phyloP scores from a whole-genome alignment of 2,329 filamentous ascomycete species.

The Drechslerella stenobrocha region DNA sequence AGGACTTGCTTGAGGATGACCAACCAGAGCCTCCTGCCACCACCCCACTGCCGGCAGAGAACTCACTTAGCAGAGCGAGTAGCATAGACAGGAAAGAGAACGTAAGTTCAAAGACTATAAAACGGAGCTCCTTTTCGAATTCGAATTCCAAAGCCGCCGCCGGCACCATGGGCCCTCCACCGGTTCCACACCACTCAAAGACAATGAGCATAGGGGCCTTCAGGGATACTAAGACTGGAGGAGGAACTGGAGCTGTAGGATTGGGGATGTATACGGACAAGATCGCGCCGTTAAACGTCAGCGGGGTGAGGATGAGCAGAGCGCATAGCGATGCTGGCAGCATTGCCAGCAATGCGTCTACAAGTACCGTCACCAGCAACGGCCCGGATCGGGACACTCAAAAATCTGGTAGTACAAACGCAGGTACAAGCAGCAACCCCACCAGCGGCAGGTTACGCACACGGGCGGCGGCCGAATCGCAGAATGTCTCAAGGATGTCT shows the following conservation, averaged over 20 bases:
- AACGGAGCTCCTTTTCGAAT: no score
- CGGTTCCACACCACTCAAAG: slow-evolving; percentile 33
- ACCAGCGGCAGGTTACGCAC: slow-evolving; percentile 7
- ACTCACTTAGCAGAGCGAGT: slow-evolving; percentile 21
- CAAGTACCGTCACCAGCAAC: slow-evolving; percentile 3
- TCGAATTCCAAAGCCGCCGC: not conserved
- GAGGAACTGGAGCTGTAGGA: not conserved
- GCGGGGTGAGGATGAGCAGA: slow-evolving; percentile 31
- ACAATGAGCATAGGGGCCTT: slow-evolving; percentile 18
- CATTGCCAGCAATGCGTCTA: slow-evolving; percentile 9
- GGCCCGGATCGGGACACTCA: not conserved
- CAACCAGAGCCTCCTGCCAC: slow-evolving; percentile 17
- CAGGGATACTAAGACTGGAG: slow-evolving; percentile 10
- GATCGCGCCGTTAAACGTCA: slow-evolving; percentile 36
- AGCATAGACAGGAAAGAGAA: slow-evolving; percentile 40
- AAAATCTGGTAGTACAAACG: not conserved
- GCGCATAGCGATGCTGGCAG: slow-evolving; percentile 41
- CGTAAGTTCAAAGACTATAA: slow-evolving; percentile 2
- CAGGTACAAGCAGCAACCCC: not conserved
- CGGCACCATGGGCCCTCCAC: slow-evolving; percentile 35
- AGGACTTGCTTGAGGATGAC: slow-evolving; percentile 61
- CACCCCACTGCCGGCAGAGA: slow-evolving; percentile 10
- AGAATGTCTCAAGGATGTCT: slow-evolving; percentile 23
- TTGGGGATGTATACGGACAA: slow-evolving; percentile 22
- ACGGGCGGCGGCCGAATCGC: slow-evolving; percentile 14